Base-by-base conservation (phyloP, 2,329 filamentous ascomycete species). In the Chaetomiaceae sp. region DNA sequence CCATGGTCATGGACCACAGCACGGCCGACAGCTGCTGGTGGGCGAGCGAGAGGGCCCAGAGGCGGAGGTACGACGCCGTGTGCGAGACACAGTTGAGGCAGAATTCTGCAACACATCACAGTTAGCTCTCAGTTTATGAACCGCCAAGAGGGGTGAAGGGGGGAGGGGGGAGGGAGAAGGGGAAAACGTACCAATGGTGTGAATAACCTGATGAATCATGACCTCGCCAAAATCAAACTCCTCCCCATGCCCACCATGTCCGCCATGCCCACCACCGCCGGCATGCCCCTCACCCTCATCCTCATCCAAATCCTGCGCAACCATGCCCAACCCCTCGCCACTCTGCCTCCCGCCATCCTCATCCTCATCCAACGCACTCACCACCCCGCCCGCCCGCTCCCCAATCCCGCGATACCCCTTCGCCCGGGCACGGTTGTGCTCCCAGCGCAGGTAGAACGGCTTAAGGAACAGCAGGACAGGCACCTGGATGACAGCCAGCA, bases 191-290 rank as follows among this genome's bases (percentile, higher is more conserved):
- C 89, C 91, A 66, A 97, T 97, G 17, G 92, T 97, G 76, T 97
- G 95, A 67, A 99, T 99, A 69, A 96, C 84, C 72, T 99, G 94
- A 74, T 99, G 94, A 67, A 99, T 99, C 91, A 99, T 96, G 59
- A 91, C 82, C 71, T 99, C 94, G 56, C 87, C 83, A 69, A 99
- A 99, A 64, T 99, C 94, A 69, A 99, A 99, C 68, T 99, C 94
- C 66, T 94, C 91, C 6, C 53, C 56, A 63, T 96, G 89, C 63
- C 91, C 91, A 45, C 39, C 54, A 31, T 50, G 45, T n/a, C n/a
- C n/a, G 2, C 89, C 89, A 39, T 79, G 25, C 27, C 4, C 80
- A 31, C 83, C 81, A 22, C 51, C 52, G 34, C 71, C 80, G 25
- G 84, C 81, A 47, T 58, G 47, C 37, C n/a, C n/a, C n/a, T n/a